A percentile compares a stretch with the other conserved stretches of the same genome.
Conservation (phyloP, 2,329 filamentous ascomycete genomes). For the Talaromyces sp. region DNA sequence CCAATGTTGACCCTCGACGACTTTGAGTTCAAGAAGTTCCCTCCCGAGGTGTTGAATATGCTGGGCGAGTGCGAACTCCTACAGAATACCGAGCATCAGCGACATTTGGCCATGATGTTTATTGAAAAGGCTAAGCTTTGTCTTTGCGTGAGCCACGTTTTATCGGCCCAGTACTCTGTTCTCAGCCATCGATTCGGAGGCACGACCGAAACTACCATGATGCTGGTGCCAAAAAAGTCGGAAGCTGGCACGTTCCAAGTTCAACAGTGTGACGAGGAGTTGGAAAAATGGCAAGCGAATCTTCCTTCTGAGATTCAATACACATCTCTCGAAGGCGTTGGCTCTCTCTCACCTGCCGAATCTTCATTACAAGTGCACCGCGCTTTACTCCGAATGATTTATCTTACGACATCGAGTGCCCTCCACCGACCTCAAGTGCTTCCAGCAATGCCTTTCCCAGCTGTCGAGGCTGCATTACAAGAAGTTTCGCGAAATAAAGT, state of each 20-base stretch:
- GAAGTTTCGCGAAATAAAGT: conserved; percentile 79
- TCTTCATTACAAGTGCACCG: conserved; percentile 63
- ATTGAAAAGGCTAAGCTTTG: conserved; percentile 88
- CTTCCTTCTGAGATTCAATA: conserved; percentile 70
- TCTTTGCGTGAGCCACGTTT: conserved; percentile 80
- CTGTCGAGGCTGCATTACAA: conserved; percentile 62
- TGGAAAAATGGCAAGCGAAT: conserved; percentile 69
- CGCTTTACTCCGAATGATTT: conserved; percentile 88
- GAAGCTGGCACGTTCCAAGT: conserved; percentile 78
- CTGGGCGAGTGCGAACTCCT: conserved; percentile 65
- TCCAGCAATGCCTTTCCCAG: conserved; percentile 59
- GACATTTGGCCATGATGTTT: conserved; percentile 78
- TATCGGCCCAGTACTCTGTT: conserved; percentile 88
- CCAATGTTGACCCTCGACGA: conserved; percentile 81
- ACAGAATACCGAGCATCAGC: conserved; percentile 67
- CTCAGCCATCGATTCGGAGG: conserved; percentile 70
- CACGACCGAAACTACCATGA: conserved; percentile 74
- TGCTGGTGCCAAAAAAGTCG: conserved; percentile 84
- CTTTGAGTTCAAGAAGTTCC: conserved; percentile 69
- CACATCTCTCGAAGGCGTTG: conserved; percentile 54
- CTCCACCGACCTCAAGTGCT: conserved; percentile 88
- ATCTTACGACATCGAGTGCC: conserved; percentile 84
- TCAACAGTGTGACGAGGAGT: conserved; percentile 69
- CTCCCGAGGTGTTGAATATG: conserved; percentile 64
- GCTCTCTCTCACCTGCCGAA: conserved; percentile 39